Percentiles rank a stretch among this genome's conserved stretches.
Conservation (phyloP, 768 basidiomycete genomes). For the Coprinopsis marcescibilis region DNA sequence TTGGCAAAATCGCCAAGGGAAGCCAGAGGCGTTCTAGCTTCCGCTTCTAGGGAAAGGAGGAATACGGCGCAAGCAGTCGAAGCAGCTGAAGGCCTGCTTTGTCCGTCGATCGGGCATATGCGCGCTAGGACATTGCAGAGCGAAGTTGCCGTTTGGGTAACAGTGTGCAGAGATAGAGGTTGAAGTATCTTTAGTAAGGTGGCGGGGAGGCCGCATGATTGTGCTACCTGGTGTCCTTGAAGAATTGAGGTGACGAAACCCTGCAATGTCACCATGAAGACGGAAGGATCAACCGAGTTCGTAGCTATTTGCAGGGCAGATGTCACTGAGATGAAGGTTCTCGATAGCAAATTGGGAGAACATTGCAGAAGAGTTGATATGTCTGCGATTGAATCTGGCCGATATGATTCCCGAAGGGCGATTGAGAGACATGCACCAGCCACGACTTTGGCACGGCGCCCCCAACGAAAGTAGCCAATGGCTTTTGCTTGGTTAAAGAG, state of each 20-base stretch:
- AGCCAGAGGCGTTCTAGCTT: slow-evolving; percentile 45
- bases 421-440: slow-evolving; percentile 68
- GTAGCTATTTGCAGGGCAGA: slow-evolving; percentile 51
- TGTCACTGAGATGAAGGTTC: slow-evolving; percentile 48
- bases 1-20: slow-evolving; percentile 53
- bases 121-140: slow-evolving; percentile 40
- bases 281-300: slow-evolving; percentile 48
- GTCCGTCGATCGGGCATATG: slow-evolving; percentile 25
- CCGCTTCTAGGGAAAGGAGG: slow-evolving; percentile 67
- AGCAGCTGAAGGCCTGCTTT: slow-evolving; percentile 29
- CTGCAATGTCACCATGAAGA: slow-evolving; percentile 53
- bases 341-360: slow-evolving; percentile 43
- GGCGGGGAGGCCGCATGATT: slow-evolving; percentile 24
- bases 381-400: slow-evolving; percentile 60
- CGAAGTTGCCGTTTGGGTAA: slow-evolving; percentile 39
- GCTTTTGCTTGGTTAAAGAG: slow-evolving; percentile 67
- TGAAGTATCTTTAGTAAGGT: slow-evolving; percentile 34
- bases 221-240: slow-evolving; percentile 23
- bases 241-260: slow-evolving; percentile 42
- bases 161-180: slow-evolving; percentile 34
- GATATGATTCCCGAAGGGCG: slow-evolving; percentile 65
- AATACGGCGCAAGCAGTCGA: slow-evolving; percentile 65
- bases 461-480: slow-evolving; percentile 62
- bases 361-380: slow-evolving; percentile 64
- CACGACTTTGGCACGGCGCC: slow-evolving; percentile 60